These are phyloP conservation scores for Talaromyces marneffei DNA, from an alignment of 2,329 filamentous ascomycete genomes.

Conservation along the genomic window DNA sequence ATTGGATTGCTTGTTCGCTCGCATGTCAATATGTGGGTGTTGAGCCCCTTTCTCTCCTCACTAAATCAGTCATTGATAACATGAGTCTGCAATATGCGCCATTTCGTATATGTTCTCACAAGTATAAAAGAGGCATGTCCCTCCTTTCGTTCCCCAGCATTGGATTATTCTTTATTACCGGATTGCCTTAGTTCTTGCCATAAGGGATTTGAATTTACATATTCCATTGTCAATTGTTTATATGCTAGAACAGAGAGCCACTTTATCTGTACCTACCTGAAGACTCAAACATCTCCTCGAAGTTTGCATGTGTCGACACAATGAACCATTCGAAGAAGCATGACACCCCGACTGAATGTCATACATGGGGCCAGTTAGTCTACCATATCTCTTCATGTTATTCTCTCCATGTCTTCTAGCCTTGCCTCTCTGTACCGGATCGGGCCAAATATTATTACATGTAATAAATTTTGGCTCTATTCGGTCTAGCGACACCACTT, in stretches of 20 bases:
- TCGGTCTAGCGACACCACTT: not conserved
- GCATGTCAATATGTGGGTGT: too few species aligned
- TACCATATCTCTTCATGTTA: not conserved
- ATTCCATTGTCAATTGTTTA: not conserved
- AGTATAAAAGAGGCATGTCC: too few species aligned
- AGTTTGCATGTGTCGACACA: not conserved
- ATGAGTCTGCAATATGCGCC: too few species aligned
- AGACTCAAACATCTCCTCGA: not conserved
- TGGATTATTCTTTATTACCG: too few species aligned
- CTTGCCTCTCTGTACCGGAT: not conserved
- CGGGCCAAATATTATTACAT: too few species aligned
- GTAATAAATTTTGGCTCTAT: too few species aligned
- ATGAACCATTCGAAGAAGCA: not conserved
- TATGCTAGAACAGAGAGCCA: not conserved
- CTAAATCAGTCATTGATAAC: too few species aligned
- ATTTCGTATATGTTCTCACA: too few species aligned
- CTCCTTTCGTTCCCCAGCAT: too few species aligned
- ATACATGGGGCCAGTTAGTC: not conserved
- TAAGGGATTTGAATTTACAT: not conserved
- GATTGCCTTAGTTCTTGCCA: too few species aligned
- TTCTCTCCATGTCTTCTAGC: not conserved
- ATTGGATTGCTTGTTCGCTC: too few species aligned
- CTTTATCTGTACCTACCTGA: not conserved
- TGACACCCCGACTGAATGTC: not conserved
- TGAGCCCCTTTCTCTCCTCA: too few species aligned